Conservation (phyloP, 805 yeast species). For the Teunomyces cretensis region DNA sequence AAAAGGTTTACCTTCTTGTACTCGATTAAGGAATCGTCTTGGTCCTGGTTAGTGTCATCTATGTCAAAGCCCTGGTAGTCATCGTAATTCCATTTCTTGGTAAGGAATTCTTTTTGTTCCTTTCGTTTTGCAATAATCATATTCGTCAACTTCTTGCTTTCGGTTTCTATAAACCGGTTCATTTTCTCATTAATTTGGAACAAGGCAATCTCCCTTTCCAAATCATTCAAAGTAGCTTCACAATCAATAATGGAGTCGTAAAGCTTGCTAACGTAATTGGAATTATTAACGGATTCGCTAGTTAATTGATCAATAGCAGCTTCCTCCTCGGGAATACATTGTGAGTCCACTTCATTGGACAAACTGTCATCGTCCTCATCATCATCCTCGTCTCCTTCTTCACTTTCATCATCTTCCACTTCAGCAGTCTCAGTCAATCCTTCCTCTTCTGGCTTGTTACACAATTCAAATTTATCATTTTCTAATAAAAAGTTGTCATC, state of each 20-base stretch:
- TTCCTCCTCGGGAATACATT: neutral
- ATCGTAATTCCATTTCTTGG: slow-evolving; percentile 41
- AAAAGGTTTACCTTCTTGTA: slow-evolving; percentile 65
- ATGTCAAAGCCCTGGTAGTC: slow-evolving; percentile 40
- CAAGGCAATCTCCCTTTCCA: slow-evolving; percentile 35
- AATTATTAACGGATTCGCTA: slow-evolving; percentile 1
- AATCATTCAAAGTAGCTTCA: slow-evolving; percentile 31
- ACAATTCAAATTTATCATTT: slow-evolving; percentile 35
- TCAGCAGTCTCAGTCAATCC: slow-evolving; percentile 20
- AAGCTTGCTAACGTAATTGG: slow-evolving; percentile 24
- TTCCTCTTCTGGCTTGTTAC: slow-evolving; percentile 19
- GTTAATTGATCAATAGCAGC: neutral
- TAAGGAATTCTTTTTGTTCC: slow-evolving; percentile 30
- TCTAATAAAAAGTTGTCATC: slow-evolving; percentile 32
- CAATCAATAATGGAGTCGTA: slow-evolving; percentile 35
- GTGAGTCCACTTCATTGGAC: slow-evolving; percentile 5
- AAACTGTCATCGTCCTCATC: slow-evolving; percentile 20
- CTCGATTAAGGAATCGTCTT: slow-evolving; percentile 43
- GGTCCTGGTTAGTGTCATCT: slow-evolving; percentile 33
- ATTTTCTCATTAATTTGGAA: slow-evolving; percentile 33
- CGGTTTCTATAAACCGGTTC: slow-evolving; percentile 29
- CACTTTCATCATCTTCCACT: slow-evolving; percentile 20
- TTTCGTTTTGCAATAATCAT: slow-evolving; percentile 34
- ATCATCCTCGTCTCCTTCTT: slow-evolving; percentile 29
- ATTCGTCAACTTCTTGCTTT: slow-evolving; percentile 29